These are phyloP conservation scores for Fragilaria crotonensis DNA, from an alignment of 108 stramenopile genomes.

Conservation along the genomic window DNA sequence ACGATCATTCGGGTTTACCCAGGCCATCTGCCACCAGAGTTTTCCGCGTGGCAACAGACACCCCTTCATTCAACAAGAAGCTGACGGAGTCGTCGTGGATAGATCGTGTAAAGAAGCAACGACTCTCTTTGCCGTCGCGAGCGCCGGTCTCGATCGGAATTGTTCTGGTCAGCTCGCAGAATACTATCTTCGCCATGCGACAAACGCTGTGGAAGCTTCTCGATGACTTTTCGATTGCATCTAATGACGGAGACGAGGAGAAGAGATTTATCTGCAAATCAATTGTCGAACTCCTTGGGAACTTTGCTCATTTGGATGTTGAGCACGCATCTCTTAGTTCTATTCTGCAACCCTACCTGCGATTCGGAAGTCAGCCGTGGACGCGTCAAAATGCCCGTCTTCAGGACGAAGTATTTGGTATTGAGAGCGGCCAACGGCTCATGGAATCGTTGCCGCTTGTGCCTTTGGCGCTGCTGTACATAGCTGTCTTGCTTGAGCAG, in stretches of 20 bases:
- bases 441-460: conserved; percentile 63
- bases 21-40: neutral
- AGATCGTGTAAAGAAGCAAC: conserved; percentile 14
- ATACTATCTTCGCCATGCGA: conserved; percentile 58
- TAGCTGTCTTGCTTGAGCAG: conserved; percentile 70
- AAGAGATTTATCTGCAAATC: conserved; percentile 25
- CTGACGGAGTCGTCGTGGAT: conserved; percentile 36
- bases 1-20: neutral
- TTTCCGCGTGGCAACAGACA: conserved; percentile 24
- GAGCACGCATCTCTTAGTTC: conserved; percentile 36
- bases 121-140: neutral
- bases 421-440: conserved; percentile 40
- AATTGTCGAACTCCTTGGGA: conserved; percentile 61
- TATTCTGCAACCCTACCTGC: conserved; percentile 54
- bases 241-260: conserved; percentile 2
- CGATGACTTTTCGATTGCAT: conserved; percentile 30
- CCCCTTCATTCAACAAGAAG: conserved; percentile 41
- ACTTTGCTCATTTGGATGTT: conserved; percentile 38
- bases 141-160: conserved; percentile 42
- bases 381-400: conserved; percentile 37
- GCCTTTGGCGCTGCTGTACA: conserved; percentile 65
- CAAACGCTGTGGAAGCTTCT: conserved; percentile 47
- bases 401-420: conserved; percentile 41
- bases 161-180: conserved; percentile 57
- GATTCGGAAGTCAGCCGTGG: conserved; percentile 41